Evolutionary conservation across 2,329 filamentous ascomycete species (phyloP), one percentile per base, ranked within the genome.

Genomic region (Exophiala sideris): DNA sequence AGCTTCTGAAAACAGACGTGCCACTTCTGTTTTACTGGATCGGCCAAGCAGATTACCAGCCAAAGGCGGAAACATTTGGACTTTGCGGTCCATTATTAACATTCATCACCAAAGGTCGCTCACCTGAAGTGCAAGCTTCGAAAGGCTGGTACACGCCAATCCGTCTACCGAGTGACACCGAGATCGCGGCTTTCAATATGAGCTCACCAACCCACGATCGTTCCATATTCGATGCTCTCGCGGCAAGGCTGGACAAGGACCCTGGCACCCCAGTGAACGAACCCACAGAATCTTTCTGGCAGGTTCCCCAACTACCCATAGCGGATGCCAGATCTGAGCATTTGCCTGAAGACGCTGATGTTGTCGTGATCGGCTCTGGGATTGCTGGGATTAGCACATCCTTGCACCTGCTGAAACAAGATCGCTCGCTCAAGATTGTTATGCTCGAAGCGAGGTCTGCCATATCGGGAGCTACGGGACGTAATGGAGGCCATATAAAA

Each of bases 201-300:
- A 29, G 24, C 24, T 29, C 24, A 29, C 7, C 24, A 12, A n/a
- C 48, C 6, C 24, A 33, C 11, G 40, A 18, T 34, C n/a, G 34
- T 7, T 46, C 56, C 20, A 39, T 59, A 7, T 20, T 52, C 34
- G 29, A 48, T 20, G 54, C 38, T 14, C 33, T 59, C 21, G 54
- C 58, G n/a, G 32, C 51, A 16, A 54, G 58, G 38, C 52, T 61
- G 14, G 34, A 42, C 12, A 41, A 44, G 33, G 70, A 73, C 42
- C 71, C 71, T 20, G 68, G 68, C 14, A 58, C 71, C 5, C 73
- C 73, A 1, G 63, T 65, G 3, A 46, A 63, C 0, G 67, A 70
- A 35, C 71, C 73, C 2, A 73, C 71, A 1, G 18, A 61, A 5
- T 66, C 72, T 3, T 70, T 68, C 48, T 71, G 69, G 69, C 57